A percentile compares a stretch with the other conserved stretches of the same genome.
phyloP scores from a whole-genome alignment of 192 early-diverging fungal species.

The Coemansia asiatica region DNA sequence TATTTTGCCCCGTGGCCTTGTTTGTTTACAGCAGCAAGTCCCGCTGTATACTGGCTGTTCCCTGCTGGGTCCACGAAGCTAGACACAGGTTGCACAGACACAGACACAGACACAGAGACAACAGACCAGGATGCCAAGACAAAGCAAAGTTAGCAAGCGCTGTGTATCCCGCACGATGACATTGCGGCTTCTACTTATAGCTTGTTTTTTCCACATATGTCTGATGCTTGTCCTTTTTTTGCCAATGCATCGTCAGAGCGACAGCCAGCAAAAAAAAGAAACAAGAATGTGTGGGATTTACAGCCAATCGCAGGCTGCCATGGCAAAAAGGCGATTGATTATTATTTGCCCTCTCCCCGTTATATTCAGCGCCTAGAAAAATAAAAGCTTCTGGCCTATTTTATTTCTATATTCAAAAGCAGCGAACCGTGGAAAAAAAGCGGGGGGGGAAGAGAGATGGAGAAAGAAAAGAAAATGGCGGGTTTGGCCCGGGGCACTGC shows the following conservation, averaged over 20 bases:
- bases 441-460: neutral
- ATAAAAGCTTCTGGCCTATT: neutral
- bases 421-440: constrained; percentile 2
- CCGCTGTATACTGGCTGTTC: no score
- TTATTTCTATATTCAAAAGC: constrained; percentile 1
- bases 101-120: no score
- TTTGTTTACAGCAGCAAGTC: no score
- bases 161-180: no score
- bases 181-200: no score
- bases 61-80: neutral
- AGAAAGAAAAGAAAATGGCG: neutral
- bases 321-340: constrained; percentile 3
- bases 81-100: no score
- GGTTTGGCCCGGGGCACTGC: neutral
- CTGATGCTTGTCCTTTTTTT: no score
- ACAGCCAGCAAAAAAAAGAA: neutral
- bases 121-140: no score
- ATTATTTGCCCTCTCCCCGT: neutral
- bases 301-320: constrained; percentile 6
- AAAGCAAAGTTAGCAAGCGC: no score
- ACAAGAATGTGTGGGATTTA: neutral
- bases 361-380: neutral
- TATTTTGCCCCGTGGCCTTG: no score
- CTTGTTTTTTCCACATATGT: no score
- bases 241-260: neutral